Conservation (phyloP, 345 rosid genomes). For the Gossypium stocksii region DNA sequence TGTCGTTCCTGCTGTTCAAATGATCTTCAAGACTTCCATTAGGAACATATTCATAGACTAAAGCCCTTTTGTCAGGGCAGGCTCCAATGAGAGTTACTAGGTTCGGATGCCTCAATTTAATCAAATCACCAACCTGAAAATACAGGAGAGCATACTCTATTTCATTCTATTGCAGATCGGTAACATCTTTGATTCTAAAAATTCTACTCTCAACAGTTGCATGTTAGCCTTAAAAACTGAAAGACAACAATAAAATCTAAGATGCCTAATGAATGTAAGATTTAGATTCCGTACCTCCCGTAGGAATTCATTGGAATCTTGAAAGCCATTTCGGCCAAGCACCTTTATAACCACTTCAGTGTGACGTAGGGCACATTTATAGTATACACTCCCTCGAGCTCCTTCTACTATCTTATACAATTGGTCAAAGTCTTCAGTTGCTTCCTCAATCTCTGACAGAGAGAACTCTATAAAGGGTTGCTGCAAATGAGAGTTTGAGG, state of each 20-base stretch:
- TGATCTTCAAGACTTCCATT: slow-evolving; percentile 34
- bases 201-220: background rate
- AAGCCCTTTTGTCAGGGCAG: slow-evolving; percentile 21
- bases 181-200: background rate
- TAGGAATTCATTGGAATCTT: slow-evolving; percentile 19
- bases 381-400: slow-evolving; percentile 22
- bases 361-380: slow-evolving; percentile 33
- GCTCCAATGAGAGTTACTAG: slow-evolving; percentile 27
- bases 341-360: slow-evolving; percentile 38
- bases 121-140: slow-evolving; percentile 25
- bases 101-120: slow-evolving; percentile 30
- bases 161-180: background rate
- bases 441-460: slow-evolving; percentile 27
- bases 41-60: slow-evolving; percentile 30
- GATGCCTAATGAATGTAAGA: background rate
- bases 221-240: background rate
- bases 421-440: slow-evolving; percentile 25
- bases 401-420: slow-evolving; percentile 27
- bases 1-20: slow-evolving; percentile 21
- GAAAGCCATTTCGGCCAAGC: slow-evolving; percentile 19
- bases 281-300: slow-evolving; percentile 27
- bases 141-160: background rate
- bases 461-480: slow-evolving; percentile 23
- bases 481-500: slow-evolving; percentile 19
- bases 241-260: background rate